Evolutionary conservation across 768 basidiomycete species (phyloP).

Genomic region (Collybiopsis luxurians): DNA sequence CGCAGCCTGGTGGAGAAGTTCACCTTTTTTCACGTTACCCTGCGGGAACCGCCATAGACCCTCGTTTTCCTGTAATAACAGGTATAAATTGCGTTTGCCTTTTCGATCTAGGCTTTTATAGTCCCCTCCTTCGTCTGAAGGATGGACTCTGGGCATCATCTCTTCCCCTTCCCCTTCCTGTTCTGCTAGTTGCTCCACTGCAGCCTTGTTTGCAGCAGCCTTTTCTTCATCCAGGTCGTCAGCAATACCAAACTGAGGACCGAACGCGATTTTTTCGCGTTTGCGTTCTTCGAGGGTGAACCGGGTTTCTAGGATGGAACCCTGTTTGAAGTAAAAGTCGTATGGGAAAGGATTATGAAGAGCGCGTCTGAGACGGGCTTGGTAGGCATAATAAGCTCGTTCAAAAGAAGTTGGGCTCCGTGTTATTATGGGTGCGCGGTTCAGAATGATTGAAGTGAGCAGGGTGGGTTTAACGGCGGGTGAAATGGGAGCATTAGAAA

Average conservation of each 20-base stretch:
- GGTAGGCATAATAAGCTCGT: conserved; percentile 79
- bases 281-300: conserved; percentile 75
- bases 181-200: conserved; percentile 52
- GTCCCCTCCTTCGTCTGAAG: conserved; percentile 60
- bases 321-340: conserved; percentile 93
- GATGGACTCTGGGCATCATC: conserved; percentile 57
- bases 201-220: conserved; percentile 52
- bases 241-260: conserved; percentile 50
- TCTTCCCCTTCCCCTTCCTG: conserved; percentile 63
- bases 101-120: conserved; percentile 75
- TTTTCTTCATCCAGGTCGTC: conserved; percentile 44
- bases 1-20: conserved; percentile 81
- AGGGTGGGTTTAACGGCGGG: conserved; percentile 38
- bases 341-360: conserved; percentile 85
- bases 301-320: conserved; percentile 78
- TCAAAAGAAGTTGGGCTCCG: conserved; percentile 74
- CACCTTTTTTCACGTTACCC: conserved; percentile 56
- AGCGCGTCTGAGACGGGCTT: conserved; percentile 77
- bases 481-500: conserved; percentile 15
- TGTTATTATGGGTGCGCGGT: conserved; percentile 75
- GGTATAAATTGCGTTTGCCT: conserved; percentile 84
- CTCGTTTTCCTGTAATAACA: conserved; percentile 61
- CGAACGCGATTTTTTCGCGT: conserved; percentile 75
- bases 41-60: conserved; percentile 82
- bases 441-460: conserved; percentile 68